phyloP scores from a whole-genome alignment of 345 rosid species.

The Salix viminalis region DNA sequence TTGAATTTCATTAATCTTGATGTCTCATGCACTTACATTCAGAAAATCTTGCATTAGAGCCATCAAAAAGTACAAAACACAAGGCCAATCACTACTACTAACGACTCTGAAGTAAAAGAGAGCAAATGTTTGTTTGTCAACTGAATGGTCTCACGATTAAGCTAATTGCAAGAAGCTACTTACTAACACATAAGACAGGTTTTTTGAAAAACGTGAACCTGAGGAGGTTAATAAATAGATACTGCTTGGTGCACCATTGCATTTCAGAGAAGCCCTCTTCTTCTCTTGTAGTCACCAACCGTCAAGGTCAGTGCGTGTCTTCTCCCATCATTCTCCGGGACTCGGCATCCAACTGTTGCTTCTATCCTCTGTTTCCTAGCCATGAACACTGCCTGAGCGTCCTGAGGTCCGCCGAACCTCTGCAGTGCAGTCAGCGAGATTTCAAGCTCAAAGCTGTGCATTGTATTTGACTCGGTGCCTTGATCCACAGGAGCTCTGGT shows the following conservation, averaged over 20 bases:
- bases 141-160: no score
- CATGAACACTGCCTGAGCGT: constrained; percentile 85
- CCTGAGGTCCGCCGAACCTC: constrained; percentile 77
- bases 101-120: no score
- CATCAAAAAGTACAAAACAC: no score
- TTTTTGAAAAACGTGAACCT: neutral
- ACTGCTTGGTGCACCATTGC: neutral
- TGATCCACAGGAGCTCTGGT: constrained; percentile 84
- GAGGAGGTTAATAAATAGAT: neutral
- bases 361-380: constrained; percentile 85
- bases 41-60: no score
- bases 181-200: neutral
- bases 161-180: neutral
- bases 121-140: no score
- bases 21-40: no score
- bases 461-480: constrained; percentile 68
- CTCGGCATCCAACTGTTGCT: constrained; percentile 75
- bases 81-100: no score
- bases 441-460: constrained; percentile 79
- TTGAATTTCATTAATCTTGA: no score
- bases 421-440: constrained; percentile 58
- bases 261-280: constrained; percentile 88
- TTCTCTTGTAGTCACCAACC: constrained; percentile 95
- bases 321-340: constrained; percentile 81
- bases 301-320: constrained; percentile 84